These are phyloP conservation scores for Periconia sp. DNA, from an alignment of 2,329 filamentous ascomycete genomes.

Conservation along the genomic window DNA sequence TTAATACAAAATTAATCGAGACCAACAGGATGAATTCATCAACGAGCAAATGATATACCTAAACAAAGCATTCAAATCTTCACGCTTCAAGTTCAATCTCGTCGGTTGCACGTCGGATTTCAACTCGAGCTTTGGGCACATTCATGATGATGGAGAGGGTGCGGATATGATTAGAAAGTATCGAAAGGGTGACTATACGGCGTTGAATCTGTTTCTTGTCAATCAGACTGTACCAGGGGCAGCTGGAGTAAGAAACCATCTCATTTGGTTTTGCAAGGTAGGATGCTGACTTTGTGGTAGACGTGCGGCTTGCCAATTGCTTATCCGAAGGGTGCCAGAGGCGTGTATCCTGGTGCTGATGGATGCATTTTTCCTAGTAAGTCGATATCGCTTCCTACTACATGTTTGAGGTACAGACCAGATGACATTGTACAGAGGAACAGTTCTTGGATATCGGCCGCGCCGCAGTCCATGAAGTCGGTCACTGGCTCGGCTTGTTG, in stretches of 20 bases:
- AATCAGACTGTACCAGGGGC: too few relatives aligned
- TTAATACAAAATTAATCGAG: neutral
- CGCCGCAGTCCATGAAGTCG: slow-evolving; percentile 11
- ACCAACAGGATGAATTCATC: slow-evolving; percentile 3
- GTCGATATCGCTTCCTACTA: too few relatives aligned
- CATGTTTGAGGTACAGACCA: too few relatives aligned
- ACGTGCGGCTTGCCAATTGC: too few relatives aligned
- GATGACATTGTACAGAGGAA: too few relatives aligned
- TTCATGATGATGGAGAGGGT: slow-evolving; percentile 25
- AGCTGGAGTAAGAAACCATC: too few relatives aligned
- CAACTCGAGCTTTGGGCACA: slow-evolving; percentile 1
- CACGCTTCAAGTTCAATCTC: neutral
- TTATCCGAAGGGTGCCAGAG: too few relatives aligned
- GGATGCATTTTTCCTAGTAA: too few relatives aligned
- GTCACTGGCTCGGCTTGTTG: slow-evolving; percentile 34
- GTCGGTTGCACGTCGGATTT: slow-evolving; percentile 2
- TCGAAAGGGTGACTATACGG: slow-evolving; percentile 56
- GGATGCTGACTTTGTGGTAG: too few relatives aligned
- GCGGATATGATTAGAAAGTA: slow-evolving; percentile 45
- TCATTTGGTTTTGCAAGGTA: too few relatives aligned
- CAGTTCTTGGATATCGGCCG: too few relatives aligned
- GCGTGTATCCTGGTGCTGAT: too few relatives aligned
- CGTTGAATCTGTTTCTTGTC: slow-evolving; percentile 63
- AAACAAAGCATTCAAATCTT: neutral
- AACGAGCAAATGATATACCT: neutral